phyloP scores from a whole-genome alignment of 495 filamentous ascomycete genomes.

The Barbatosphaeria neglecta region DNA sequence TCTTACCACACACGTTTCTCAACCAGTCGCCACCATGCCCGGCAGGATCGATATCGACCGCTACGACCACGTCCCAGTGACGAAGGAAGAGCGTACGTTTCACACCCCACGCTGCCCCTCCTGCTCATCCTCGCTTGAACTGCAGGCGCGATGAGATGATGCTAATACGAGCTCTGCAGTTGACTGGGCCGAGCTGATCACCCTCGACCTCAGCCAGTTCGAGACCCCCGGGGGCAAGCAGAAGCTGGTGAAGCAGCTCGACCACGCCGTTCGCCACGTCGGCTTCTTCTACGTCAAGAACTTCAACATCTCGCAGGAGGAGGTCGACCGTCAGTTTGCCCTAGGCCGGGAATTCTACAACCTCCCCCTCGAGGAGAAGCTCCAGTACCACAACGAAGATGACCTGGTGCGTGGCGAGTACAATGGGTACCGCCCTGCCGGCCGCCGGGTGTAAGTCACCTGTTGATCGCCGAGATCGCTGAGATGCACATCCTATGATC shows the following conservation, averaged over 20 bases:
- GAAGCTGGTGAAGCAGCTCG: slow-evolving; percentile 40
- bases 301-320: slow-evolving; percentile 46
- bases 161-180: slow-evolving; percentile 17
- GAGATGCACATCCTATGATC: too few relatives aligned
- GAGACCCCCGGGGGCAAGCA: slow-evolving; percentile 42
- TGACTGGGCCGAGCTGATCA: slow-evolving; percentile 45
- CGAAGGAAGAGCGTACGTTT: slow-evolving; percentile 31
- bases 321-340: slow-evolving; percentile 49
- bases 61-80: slow-evolving; percentile 38
- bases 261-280: slow-evolving; percentile 45
- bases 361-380: slow-evolving; percentile 39
- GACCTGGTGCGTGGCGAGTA: slow-evolving; percentile 16
- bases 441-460: slow-evolving; percentile 31
- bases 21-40: slow-evolving; percentile 22
- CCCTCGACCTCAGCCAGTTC: slow-evolving; percentile 40
- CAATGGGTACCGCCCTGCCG: slow-evolving; percentile 30
- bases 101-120: not conserved
- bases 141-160: too few relatives aligned
- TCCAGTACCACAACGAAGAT: slow-evolving; percentile 20
- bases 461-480: too few relatives aligned
- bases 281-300: slow-evolving; percentile 53
- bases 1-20: not conserved
- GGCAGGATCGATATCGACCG: slow-evolving; percentile 28
- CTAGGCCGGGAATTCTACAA: slow-evolving; percentile 43
- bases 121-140: too few relatives aligned